phyloP scores from a whole-genome alignment of 768 basidiomycete genomes.

The Exidia glandulosa region DNA sequence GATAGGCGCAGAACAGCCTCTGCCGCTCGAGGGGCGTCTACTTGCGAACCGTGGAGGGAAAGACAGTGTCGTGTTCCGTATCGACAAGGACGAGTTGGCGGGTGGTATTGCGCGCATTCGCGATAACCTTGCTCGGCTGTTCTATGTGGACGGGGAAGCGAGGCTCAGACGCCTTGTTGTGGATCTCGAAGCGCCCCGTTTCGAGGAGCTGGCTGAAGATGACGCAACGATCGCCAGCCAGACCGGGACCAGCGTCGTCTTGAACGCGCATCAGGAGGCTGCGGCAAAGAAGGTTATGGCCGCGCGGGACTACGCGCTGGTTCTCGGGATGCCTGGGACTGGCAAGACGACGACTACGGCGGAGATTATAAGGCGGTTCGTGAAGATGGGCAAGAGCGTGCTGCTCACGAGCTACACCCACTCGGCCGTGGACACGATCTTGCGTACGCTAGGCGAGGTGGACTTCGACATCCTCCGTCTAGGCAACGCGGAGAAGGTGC shows the following conservation, averaged over 20 bases:
- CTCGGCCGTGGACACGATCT: conserved; percentile 95
- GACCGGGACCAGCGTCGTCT: conserved; percentile 22
- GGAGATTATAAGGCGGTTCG: conserved; percentile 70
- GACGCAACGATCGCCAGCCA: background rate
- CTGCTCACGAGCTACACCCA: conserved; percentile 91
- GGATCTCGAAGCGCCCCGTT: conserved; percentile 60
- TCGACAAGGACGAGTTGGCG: conserved; percentile 89
- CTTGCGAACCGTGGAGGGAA: conserved; percentile 20
- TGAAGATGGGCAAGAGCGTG: conserved; percentile 74
- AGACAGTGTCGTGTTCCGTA: conserved; percentile 47
- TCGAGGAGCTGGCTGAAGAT: conserved; percentile 25
- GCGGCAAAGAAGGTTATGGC: conserved; percentile 67
- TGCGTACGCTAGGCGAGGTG: conserved; percentile 60
- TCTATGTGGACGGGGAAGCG: conserved; percentile 67
- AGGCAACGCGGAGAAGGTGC: conserved; percentile 89
- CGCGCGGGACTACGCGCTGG: conserved; percentile 82
- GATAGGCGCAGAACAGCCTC: conserved; percentile 72
- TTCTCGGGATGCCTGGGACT: conserved; percentile 97
- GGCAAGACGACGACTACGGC: conserved; percentile 96
- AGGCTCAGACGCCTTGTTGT: conserved; percentile 67
- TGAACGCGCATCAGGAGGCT: conserved; percentile 62
- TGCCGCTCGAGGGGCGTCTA: conserved; percentile 42
- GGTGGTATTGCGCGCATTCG: conserved; percentile 82
- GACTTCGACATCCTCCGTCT: conserved; percentile 72
- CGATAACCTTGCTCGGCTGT: conserved; percentile 81